Conservation (phyloP, 176 grass and related monocot genomes). For the Carex scoparia region DNA sequence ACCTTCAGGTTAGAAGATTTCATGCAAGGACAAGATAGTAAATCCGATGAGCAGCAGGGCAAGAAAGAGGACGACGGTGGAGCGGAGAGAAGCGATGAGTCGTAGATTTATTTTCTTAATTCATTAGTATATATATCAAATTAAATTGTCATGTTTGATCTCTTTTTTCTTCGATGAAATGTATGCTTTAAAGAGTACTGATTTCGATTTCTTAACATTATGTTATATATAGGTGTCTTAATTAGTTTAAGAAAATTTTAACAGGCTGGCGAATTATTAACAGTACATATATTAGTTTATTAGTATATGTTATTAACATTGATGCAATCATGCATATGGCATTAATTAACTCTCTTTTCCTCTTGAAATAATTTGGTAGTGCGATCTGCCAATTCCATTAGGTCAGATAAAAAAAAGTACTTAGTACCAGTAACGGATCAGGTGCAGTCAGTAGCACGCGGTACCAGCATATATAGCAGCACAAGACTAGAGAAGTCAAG, state of each 20-base stretch:
- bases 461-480: too few relatives aligned
- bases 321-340: background rate
- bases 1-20: conserved; percentile 18
- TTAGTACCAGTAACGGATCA: too few relatives aligned
- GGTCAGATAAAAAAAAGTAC: background rate
- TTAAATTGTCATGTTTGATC: background rate
- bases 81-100: background rate
- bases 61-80: background rate
- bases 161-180: background rate
- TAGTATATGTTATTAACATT: too few relatives aligned
- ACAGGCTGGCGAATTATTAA: too few relatives aligned
- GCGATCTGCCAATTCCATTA: too few relatives aligned
- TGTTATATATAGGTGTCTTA: background rate
- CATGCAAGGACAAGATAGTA: background rate
- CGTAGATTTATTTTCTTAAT: background rate
- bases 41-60: too few relatives aligned
- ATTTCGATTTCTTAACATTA: background rate
- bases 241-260: background rate
- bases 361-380: too few relatives aligned
- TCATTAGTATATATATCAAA: too few relatives aligned
- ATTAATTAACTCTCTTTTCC: background rate
- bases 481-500: too few relatives aligned
- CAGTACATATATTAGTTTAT: too few relatives aligned
- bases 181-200: background rate
- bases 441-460: too few relatives aligned